These are phyloP conservation scores for Lecanicillium sp. DNA, from an alignment of 2,329 filamentous ascomycete genomes.

Conservation along the genomic window DNA sequence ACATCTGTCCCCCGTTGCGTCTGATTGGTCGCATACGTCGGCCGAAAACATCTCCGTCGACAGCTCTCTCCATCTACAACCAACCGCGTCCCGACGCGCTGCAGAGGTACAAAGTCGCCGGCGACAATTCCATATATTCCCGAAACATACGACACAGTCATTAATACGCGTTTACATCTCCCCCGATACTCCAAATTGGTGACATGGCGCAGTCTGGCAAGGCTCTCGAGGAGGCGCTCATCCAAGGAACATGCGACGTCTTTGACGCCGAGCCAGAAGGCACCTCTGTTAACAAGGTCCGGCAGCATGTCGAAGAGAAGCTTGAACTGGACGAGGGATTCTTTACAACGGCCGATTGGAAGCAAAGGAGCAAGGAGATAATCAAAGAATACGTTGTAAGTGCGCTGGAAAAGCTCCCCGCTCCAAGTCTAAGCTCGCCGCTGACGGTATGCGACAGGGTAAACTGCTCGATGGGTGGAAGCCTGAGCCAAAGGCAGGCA, in stretches of 20 bases:
- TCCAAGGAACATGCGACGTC: slow-evolving; percentile 36
- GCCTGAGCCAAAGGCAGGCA: slow-evolving; percentile 19
- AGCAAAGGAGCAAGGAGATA: slow-evolving; percentile 47
- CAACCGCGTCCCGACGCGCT: slow-evolving; percentile 3
- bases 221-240: slow-evolving; percentile 36
- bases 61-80: background rate
- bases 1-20: no score
- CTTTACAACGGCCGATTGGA: slow-evolving; percentile 43
- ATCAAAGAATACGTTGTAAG: slow-evolving; percentile 48
- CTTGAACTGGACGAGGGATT: slow-evolving; percentile 42
- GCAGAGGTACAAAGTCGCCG: background rate
- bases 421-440: background rate
- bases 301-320: slow-evolving; percentile 41
- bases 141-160: no score
- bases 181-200: no score
- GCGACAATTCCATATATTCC: no score
- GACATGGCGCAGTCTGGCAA: slow-evolving; percentile 33
- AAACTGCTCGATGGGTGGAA: slow-evolving; percentile 28
- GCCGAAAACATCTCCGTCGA: slow-evolving; percentile 3
- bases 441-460: slow-evolving; percentile 17
- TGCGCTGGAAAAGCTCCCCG: slow-evolving; percentile 7
- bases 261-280: slow-evolving; percentile 35
- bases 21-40: slow-evolving; percentile 3
- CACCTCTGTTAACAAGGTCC: slow-evolving; percentile 49
- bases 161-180: no score